These are phyloP conservation scores for Massospora cicadina DNA, from an alignment of 371 early-diverging fungal genomes.

Conservation along the genomic window DNA sequence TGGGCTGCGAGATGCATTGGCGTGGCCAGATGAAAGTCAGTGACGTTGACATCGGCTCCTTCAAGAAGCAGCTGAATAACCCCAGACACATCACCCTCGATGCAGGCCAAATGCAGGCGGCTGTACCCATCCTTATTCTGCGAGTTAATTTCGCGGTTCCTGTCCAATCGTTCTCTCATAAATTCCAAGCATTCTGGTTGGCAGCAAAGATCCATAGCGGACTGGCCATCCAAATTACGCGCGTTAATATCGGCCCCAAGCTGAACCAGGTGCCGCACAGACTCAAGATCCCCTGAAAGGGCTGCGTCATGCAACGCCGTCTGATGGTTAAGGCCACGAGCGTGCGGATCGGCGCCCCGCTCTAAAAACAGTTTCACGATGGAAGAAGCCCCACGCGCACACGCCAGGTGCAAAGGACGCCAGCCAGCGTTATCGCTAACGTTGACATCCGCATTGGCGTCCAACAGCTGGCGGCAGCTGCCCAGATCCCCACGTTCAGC, in stretches of 20 bases:
- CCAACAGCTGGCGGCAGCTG: constrained; percentile 24
- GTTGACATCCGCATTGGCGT: constrained; percentile 32
- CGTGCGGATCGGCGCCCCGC: constrained; percentile 36
- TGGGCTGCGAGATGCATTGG: constrained; percentile 36
- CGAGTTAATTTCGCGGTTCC: background rate
- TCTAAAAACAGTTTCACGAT: constrained; percentile 32
- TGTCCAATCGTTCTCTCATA: background rate
- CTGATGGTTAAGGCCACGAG: constrained; percentile 35
- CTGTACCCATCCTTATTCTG: background rate
- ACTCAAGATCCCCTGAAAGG: constrained; percentile 37
- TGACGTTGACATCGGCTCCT: constrained; percentile 11
- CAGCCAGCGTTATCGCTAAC: constrained; percentile 42
- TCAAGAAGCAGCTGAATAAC: constrained; percentile 19
- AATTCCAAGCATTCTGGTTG: constrained; percentile 4
- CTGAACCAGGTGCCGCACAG: constrained; percentile 33
- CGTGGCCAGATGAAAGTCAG: constrained; percentile 7
- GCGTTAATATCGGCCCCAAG: constrained; percentile 34
- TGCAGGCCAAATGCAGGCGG: constrained; percentile 4
- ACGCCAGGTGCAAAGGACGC: constrained; percentile 49
- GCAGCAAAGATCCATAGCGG: background rate
- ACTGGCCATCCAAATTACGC: background rate
- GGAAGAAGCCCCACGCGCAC: constrained; percentile 37
- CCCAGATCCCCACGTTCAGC: constrained; percentile 30
- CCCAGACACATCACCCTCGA: constrained; percentile 21
- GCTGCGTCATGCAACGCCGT: constrained; percentile 71